phyloP scores from a whole-genome alignment of 2,329 filamentous ascomycete species.

The Coleophoma eucalyptorum region DNA sequence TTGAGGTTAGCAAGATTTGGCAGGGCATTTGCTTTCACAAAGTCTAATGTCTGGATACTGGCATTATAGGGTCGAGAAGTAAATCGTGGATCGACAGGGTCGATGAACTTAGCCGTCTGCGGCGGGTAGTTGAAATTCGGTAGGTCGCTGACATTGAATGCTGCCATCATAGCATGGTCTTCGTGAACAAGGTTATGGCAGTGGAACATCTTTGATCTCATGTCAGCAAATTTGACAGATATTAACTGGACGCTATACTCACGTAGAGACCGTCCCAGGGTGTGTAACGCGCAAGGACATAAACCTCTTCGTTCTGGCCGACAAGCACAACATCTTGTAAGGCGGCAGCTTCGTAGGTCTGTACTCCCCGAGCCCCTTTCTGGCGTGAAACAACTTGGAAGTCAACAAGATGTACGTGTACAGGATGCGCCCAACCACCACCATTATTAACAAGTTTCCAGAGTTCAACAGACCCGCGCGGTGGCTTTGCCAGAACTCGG shows the following conservation, averaged over 20 bases:
- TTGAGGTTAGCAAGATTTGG: slow-evolving; percentile 16
- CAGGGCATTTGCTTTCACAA: slow-evolving; percentile 9
- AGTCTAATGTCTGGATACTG: slow-evolving; percentile 9
- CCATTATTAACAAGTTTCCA: no score
- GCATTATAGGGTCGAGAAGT: slow-evolving; percentile 11
- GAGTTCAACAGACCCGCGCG: no score
- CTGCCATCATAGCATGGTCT: slow-evolving; percentile 28
- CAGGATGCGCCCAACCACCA: no score
- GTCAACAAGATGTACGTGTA: no score
- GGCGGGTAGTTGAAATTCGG: slow-evolving; percentile 11
- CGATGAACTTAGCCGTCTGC: slow-evolving; percentile 12
- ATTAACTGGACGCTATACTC: background rate
- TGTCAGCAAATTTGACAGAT: background rate
- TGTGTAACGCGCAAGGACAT: no score
- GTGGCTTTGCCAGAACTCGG: no score
- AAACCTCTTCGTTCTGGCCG: no score
- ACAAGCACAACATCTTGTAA: no score
- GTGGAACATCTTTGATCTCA: slow-evolving; percentile 29
- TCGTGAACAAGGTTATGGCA: slow-evolving; percentile 29
- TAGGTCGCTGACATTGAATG: slow-evolving; percentile 19
- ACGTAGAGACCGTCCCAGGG: background rate
- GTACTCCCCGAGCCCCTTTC: no score
- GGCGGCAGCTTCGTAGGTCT: no score
- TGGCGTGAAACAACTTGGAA: no score
- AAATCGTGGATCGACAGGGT: slow-evolving; percentile 20